Base-by-base conservation (phyloP, 345 rosid genomes). In the Alliaria petiolata region DNA sequence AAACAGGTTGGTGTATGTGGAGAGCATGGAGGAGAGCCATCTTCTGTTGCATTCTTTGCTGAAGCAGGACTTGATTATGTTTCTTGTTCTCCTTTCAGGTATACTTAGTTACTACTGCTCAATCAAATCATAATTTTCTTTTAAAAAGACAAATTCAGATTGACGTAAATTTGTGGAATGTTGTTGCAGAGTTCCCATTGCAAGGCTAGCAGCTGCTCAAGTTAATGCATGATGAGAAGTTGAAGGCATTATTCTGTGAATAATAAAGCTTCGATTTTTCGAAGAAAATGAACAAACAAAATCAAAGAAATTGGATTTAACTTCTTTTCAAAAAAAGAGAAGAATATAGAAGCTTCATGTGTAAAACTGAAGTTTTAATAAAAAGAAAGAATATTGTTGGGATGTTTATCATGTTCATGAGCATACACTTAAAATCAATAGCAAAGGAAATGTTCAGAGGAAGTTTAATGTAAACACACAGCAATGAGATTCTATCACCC, bases 1-100 rank as follows among this genome's bases (percentile, higher is more conserved):
- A 16, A 76, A 71, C 81, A 89, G 98, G 87, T 92, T 61, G 96
- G 98, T 19, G 80, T 93, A 40, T 93, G 97, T 50, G 97, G 97
- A 67, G 98, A 93, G 86, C 98, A 93, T 34, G 95, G 98, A 4
- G 98, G 98, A 54, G 98, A 93, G 74, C 96, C 98, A 36, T 82
- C 92, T 2, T 91, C 97, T n/a, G 96, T 93, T 1, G 93, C 84
- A 28, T 91, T 93, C 83, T 89, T 93, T 60, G 86, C 88, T 40
- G 82, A 89, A 72, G 89, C 77, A n/a, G 98, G 98, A 75, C 82
- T 93, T 47, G 97, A 93, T 72, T 91, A 93, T 50, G 97, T 93
- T 63, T 93, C 98, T 7, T 93, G 98, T 63, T 93, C 98, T 38
- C 98, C 98, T 51, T 93, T 91, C 84, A 93, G 98, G 98, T 57